Evolutionary conservation across 164 flowering plant species (phyloP), one percentile per base, ranked within the genome.

Genomic region (Euptelea pleiosperma): DNA sequence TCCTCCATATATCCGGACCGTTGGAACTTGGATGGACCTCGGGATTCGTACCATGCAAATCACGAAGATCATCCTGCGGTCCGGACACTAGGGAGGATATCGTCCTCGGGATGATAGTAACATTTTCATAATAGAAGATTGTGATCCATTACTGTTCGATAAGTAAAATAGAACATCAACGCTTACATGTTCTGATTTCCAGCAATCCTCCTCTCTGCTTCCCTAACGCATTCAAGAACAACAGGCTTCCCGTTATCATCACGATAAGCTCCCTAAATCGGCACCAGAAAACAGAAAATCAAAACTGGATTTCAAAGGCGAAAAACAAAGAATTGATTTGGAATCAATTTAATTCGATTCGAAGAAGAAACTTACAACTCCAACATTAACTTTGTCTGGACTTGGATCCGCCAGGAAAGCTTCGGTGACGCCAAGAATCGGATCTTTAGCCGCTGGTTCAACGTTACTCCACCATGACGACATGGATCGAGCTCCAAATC

Each of bases 161-260:
- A n/a, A n/a, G n/a, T n/a, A 21, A 44, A 10, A 11, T 6, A n/a
- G 11, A 31, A 53, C 36, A 4, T 3, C 9, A 47, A 25, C 39
- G 68, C 90, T 79, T 56, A 93, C 98, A 90, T 90, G 68, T 86
- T 82, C 30, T 63, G n/a, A 42, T 70, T 82, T 47, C 98, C 98
- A 16, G 87, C 83, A 61, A 93, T 86, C 69, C 89, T 83, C 53
- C 83, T 64, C 74, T 87, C 97, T 0, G 98, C 94, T 75, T 90
- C 92, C 47, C 97, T 76, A 19, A 93, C 97, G 57, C 98, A 93
- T 58, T 87, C 91, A 33, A 90, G 84, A 34, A 93, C 98, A 18
- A 87, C 96, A 0, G 98, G 98, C 62, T 90, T 93, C 45, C 97
- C 97, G 47, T 84, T 81, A 65, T 93, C 98, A 65, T 93, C 98